A percentile compares a stretch with the other conserved stretches of the same genome.
These are phyloP conservation scores for Fusarium sp. DNA, from an alignment of 2,329 filamentous ascomycete species.

Conservation along the genomic window DNA sequence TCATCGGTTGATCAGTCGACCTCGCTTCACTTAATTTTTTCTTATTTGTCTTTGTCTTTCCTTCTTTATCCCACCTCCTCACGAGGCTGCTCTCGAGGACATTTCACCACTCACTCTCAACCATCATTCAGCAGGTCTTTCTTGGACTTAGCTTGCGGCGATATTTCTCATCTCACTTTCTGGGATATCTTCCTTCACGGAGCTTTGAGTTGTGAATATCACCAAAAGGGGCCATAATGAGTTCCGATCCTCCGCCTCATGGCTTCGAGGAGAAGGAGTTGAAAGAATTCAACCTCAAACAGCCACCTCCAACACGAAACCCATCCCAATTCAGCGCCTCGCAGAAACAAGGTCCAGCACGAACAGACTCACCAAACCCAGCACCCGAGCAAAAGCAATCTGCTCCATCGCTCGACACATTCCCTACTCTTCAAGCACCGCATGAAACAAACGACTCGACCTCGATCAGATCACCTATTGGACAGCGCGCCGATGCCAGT, in stretches of 20 bases:
- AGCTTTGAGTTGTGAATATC: not conserved
- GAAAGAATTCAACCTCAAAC: constrained; percentile 27
- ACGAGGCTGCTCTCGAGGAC: constrained; percentile 5
- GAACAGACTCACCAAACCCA: constrained; percentile 5
- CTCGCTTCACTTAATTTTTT: not conserved
- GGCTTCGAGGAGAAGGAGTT: constrained; percentile 27
- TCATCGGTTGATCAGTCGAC: constrained; percentile 30
- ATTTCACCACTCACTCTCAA: constrained; percentile 33
- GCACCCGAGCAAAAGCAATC: constrained; percentile 34
- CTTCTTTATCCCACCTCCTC: constrained; percentile 16
- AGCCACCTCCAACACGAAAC: constrained; percentile 29
- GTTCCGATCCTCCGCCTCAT: constrained; percentile 30
- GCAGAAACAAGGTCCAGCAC: constrained; percentile 1
- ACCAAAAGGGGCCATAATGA: constrained; percentile 24
- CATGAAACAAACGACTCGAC: constrained; percentile 37
- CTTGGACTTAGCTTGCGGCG: not conserved
- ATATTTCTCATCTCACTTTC: not conserved
- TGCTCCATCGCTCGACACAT: constrained; percentile 44
- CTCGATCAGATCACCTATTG: constrained; percentile 36
- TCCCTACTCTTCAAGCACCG: constrained; percentile 44
- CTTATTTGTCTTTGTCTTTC: constrained; percentile 7
- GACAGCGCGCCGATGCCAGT: constrained; percentile 47
- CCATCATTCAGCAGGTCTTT: not conserved
- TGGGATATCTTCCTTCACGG: not conserved
- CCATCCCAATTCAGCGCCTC: constrained; percentile 17